Base-by-base conservation (phyloP, 257 asterid species). In the Nicotiana obtusifolia region DNA sequence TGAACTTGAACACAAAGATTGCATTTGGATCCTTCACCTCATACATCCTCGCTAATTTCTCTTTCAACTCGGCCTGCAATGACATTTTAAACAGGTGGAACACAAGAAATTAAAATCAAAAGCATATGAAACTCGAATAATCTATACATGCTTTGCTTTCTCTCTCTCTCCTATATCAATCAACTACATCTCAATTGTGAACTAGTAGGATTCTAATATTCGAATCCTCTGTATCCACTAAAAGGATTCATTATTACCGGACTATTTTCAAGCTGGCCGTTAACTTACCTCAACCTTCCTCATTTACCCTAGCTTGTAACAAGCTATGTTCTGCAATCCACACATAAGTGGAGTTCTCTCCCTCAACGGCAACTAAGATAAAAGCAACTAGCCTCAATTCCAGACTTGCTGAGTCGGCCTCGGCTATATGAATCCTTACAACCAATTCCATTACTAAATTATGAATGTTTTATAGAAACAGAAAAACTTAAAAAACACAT, bases 1-100 rank as follows among this genome's bases (percentile, higher is more conserved):
- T 84, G 88, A 92, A 91, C 83, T 92, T 92, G 85, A 92, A 92
- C 67, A 92, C 97, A 13, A 92, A 92, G 60, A 92, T 92, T 65
- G 91, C 87, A 84, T 92, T 92, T 4, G 88, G 81, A 47, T 92
- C 97, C 28, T 87, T 92, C 47, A 90, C 97, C 80, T 89, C 97
- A 10, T 91, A 91, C 91, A 91, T 85, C 79, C 89, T 86, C 10
- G 93, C 41, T 84, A 92, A 80, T 78, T 92, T 92, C 76, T 92
- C 97, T 90, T 92, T 92, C 88, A 92, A 86, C 84, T 92, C 93
- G 81, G 93, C 91, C 97, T 91, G 26, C 62, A 85, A 66, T 8
- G 4, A 62, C 52, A 69, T 19, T 10, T 57, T 52, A 78, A 54
- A n/a, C 61, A 65, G 17, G 8, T 67, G n/a, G 44, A 14, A 10